A percentile compares a stretch with the other conserved stretches of the same genome.
Conservation (phyloP, 768 basidiomycete species). For the Royoungia palumana region DNA sequence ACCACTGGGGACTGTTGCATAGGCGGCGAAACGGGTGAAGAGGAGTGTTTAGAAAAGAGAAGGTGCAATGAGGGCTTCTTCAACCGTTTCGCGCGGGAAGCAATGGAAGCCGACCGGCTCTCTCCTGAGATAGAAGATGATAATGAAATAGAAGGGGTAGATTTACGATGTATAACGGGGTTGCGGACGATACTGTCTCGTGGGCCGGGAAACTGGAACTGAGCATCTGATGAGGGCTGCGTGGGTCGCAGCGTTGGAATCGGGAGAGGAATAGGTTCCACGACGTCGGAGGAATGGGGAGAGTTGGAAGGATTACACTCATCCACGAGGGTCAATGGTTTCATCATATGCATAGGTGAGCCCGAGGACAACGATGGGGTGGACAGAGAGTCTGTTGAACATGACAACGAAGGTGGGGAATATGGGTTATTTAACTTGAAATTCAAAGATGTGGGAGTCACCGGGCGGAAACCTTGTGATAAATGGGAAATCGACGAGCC, state of each 20-base stretch:
- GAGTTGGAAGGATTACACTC: constrained; percentile 25
- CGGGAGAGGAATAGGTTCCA: constrained; percentile 28
- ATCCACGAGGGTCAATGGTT: constrained; percentile 37
- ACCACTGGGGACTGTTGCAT: constrained; percentile 26
- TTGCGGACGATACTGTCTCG: constrained; percentile 30
- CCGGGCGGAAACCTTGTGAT: constrained; percentile 29
- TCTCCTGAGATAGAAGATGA: constrained; percentile 30
- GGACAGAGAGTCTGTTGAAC: constrained; percentile 58
- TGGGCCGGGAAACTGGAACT: constrained; percentile 47
- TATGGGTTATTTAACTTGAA: constrained; percentile 25
- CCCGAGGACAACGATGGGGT: constrained; percentile 53
- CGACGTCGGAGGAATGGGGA: constrained; percentile 27
- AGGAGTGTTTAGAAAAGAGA: constrained; percentile 63
- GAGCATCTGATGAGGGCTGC: constrained; percentile 16
- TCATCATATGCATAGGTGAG: constrained; percentile 30
- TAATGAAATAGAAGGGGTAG: constrained; percentile 33
- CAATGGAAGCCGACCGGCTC: constrained; percentile 37
- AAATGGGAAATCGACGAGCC: constrained; percentile 33
- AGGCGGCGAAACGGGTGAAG: constrained; percentile 41
- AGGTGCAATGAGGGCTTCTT: constrained; percentile 72
- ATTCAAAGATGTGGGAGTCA: constrained; percentile 34
- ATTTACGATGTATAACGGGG: constrained; percentile 36
- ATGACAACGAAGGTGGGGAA: constrained; percentile 50
- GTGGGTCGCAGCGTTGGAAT: constrained; percentile 22
- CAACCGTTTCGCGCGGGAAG: constrained; percentile 34